Evolutionary conservation across 2,329 filamentous ascomycete species (phyloP).

Genomic region (Exophiala phaeomuriformis): DNA sequence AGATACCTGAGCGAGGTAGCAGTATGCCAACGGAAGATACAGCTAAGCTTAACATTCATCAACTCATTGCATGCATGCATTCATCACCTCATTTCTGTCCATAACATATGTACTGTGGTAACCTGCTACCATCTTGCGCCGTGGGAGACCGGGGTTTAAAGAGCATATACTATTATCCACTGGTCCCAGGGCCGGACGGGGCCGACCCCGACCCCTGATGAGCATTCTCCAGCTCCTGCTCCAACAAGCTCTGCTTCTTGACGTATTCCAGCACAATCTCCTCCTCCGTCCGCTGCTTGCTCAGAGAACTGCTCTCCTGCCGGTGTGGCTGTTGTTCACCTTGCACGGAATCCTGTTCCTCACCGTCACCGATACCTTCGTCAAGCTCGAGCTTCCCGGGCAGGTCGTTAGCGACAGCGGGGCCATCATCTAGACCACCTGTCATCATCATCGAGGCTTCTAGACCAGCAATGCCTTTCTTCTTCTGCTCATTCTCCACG

Average conservation of each 20-base stretch:
- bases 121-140: neutral
- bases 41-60: too few relatives aligned
- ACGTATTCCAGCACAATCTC: constrained; percentile 69
- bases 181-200: too few relatives aligned
- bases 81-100: too few relatives aligned
- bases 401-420: constrained; percentile 25
- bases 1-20: too few relatives aligned
- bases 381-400: constrained; percentile 29
- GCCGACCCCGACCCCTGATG: too few relatives aligned
- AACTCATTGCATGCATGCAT: too few relatives aligned
- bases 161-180: too few relatives aligned
- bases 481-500: constrained; percentile 16
- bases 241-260: constrained; percentile 66
- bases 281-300: constrained; percentile 52
- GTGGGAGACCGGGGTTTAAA: neutral
- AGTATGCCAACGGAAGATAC: too few relatives aligned
- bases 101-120: too few relatives aligned
- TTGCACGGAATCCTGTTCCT: constrained; percentile 33
- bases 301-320: constrained; percentile 29
- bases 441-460: constrained; percentile 2
- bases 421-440: neutral
- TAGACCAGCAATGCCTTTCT: constrained; percentile 5
- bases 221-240: constrained; percentile 47
- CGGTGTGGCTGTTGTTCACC: constrained; percentile 35
- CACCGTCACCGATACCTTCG: constrained; percentile 34